These are phyloP conservation scores for Dendrobium chrysotoxum DNA, from an alignment of 106 monocot genomes.

Conservation along the genomic window DNA sequence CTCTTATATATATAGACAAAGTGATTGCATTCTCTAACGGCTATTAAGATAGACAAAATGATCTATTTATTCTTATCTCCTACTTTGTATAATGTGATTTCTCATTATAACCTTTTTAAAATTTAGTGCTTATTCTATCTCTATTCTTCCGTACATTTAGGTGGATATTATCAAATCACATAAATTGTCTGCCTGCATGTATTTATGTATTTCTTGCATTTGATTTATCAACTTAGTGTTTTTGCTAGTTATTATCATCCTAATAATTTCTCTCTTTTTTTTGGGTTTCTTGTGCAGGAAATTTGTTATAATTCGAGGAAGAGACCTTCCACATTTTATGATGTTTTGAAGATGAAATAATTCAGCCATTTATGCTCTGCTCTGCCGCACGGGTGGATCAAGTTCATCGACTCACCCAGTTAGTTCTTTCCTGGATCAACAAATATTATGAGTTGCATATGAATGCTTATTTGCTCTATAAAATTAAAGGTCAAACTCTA, in stretches of 20 bases:
- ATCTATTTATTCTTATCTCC: too few species aligned
- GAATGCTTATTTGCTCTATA: neutral
- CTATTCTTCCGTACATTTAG: too few species aligned
- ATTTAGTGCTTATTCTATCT: too few species aligned
- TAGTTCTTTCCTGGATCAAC: neutral
- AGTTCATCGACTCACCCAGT: neutral
- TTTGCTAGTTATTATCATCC: neutral
- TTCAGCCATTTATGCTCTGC: neutral
- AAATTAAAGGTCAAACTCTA: neutral
- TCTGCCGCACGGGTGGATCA: neutral
- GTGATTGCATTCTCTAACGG: too few species aligned
- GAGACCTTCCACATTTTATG: constrained; percentile 56
- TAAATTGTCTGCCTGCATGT: too few species aligned
- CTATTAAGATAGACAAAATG: too few species aligned
- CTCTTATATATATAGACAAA: too few species aligned
- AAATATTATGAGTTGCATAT: neutral
- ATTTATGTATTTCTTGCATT: too few species aligned
- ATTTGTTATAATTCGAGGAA: constrained; percentile 44
- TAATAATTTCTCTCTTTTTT: neutral
- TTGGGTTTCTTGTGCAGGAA: constrained; percentile 32
- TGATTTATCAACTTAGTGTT: too few species aligned
- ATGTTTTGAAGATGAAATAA: constrained; percentile 32
- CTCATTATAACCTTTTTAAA: too few species aligned
- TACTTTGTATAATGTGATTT: too few species aligned
- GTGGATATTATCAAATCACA: too few species aligned